Evolutionary conservation across 306 rosid species (phyloP).

Genomic region (Prunus campanulata): DNA sequence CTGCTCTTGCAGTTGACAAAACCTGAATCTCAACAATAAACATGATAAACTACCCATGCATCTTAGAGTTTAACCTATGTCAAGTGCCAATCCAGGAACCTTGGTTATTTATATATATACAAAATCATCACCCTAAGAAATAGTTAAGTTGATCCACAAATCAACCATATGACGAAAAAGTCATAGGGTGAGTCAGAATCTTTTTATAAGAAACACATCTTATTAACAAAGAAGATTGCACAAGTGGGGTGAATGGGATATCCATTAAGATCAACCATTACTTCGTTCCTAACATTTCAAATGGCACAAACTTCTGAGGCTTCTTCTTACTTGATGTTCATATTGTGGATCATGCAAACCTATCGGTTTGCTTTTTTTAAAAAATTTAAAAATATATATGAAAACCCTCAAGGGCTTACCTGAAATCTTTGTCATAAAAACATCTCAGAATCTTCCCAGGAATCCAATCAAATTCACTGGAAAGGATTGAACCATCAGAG

Average conservation of each 20-base stretch:
- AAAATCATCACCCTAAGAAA: neutral
- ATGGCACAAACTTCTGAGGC: neutral
- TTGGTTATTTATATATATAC: no score
- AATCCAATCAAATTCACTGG: constrained; percentile 74
- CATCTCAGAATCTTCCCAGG: constrained; percentile 93
- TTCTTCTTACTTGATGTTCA: neutral
- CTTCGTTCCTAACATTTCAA: constrained; percentile 1
- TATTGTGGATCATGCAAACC: neutral
- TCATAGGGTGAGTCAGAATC: neutral
- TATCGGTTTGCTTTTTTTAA: no score
- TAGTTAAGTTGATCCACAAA: neutral
- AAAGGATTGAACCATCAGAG: constrained; percentile 41
- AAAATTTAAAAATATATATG: neutral
- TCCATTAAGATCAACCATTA: neutral
- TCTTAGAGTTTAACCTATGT: neutral
- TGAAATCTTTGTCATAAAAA: constrained; percentile 93
- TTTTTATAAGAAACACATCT: neutral
- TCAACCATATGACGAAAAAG: neutral
- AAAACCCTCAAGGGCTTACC: constrained; percentile 42
- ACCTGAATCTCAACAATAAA: neutral
- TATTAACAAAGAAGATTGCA: neutral
- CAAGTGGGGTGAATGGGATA: neutral
- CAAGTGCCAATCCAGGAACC: neutral
- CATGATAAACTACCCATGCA: neutral
- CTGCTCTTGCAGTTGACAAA: neutral